phyloP scores from a whole-genome alignment of 805 yeast genomes.

The Sugiyamaella floridensis region DNA sequence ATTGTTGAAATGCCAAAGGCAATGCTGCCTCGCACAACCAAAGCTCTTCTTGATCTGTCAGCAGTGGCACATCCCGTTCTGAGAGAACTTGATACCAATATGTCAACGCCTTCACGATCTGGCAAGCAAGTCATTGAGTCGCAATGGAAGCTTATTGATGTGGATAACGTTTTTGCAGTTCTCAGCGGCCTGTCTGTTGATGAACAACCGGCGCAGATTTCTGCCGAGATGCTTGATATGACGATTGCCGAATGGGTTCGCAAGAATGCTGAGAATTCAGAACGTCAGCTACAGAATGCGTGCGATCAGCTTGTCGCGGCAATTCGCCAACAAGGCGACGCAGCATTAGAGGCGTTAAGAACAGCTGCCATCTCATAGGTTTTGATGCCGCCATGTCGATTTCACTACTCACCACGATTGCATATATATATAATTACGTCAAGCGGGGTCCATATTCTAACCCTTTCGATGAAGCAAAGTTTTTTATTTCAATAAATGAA shows the following conservation, averaged over 20 bases:
- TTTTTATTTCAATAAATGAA: background rate
- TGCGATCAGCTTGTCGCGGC: constrained; percentile 42
- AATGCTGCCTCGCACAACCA: background rate
- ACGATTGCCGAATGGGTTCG: constrained; percentile 65
- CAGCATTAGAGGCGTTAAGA: constrained; percentile 40
- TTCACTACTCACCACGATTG: background rate
- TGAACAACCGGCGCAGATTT: constrained; percentile 13
- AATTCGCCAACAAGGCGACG: constrained; percentile 43
- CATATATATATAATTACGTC: background rate
- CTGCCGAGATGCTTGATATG: constrained; percentile 52
- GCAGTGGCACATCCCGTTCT: background rate
- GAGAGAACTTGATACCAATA: background rate
- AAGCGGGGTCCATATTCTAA: no score
- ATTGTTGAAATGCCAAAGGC: background rate
- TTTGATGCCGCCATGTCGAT: background rate
- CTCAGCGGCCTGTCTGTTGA: constrained; percentile 23
- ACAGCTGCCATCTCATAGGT: background rate
- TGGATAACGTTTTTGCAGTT: constrained; percentile 27
- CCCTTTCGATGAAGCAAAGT: background rate
- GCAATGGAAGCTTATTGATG: constrained; percentile 25
- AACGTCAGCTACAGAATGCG: constrained; percentile 40
- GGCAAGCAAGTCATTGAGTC: background rate
- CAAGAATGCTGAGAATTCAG: constrained; percentile 49
- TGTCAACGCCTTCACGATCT: background rate
- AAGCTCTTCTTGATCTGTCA: background rate